Conservation (phyloP, 2,329 filamentous ascomycete species). For the Catunica adiposa region DNA sequence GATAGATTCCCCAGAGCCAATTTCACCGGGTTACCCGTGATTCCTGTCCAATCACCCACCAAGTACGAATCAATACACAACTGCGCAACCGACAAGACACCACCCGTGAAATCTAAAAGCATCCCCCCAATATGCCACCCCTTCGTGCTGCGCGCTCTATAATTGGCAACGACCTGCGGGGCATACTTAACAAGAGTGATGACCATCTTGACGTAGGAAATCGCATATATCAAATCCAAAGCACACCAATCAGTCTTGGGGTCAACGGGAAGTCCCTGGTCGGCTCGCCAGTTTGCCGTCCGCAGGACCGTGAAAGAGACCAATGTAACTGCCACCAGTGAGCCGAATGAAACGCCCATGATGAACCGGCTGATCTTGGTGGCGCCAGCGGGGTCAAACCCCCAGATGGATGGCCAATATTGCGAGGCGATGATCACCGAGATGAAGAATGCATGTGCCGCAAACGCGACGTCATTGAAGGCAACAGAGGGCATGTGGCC, state of each 20-base stretch:
- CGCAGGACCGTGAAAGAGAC: slow-evolving; percentile 31
- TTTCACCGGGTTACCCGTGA: slow-evolving; percentile 86
- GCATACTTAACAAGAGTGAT: slow-evolving; percentile 87
- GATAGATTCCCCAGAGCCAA: slow-evolving; percentile 72
- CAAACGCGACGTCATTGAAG: slow-evolving; percentile 82
- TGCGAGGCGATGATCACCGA: slow-evolving; percentile 62
- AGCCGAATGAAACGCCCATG: slow-evolving; percentile 52
- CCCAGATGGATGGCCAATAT: slow-evolving; percentile 62
- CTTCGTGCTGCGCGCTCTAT: slow-evolving; percentile 63
- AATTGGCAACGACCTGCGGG: slow-evolving; percentile 72
- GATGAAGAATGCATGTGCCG: slow-evolving; percentile 60
- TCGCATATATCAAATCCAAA: slow-evolving; percentile 47
- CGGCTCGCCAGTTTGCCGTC: slow-evolving; percentile 18
- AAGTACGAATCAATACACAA: slow-evolving; percentile 71
- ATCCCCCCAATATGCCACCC: slow-evolving; percentile 83
- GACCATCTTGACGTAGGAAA: slow-evolving; percentile 78
- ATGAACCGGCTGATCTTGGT: slow-evolving; percentile 45
- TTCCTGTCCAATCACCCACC: slow-evolving; percentile 73
- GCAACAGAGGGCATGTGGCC: slow-evolving; percentile 68
- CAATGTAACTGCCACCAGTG: slow-evolving; percentile 40
- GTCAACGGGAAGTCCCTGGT: slow-evolving; percentile 17
- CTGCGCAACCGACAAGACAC: slow-evolving; percentile 66
- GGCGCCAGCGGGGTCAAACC: slow-evolving; percentile 45
- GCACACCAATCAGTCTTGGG: slow-evolving; percentile 37
- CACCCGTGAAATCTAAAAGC: slow-evolving; percentile 66